Base-by-base conservation (phyloP, 1,284 basidiomycete species). In the Moesziomyces sp. region DNA sequence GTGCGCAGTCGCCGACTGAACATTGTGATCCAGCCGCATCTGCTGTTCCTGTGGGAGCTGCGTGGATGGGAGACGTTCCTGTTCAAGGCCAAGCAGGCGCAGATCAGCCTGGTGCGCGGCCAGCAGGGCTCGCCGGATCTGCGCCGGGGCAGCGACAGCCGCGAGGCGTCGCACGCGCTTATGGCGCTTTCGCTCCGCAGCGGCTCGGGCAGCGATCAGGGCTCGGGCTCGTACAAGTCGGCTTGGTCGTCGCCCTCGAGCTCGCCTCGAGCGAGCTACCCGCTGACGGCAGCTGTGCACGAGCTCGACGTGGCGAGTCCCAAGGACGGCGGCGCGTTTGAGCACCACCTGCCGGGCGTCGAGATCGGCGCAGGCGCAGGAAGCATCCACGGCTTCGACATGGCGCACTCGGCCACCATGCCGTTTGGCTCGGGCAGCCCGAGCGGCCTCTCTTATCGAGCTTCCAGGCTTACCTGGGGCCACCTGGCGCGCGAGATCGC, bases 1-100 rank as follows among this genome's bases (percentile, higher is more conserved):
- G 92, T 94, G 43, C 90, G 93, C 58, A 92, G 91, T 61, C 88
- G 93, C 42, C 86, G 92, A 42, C 87, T 94, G 50, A 92, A 84
- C 53, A 76, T 83, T 55, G 76, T 83, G 7, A 96, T 97, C 74
- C 94, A 97, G 86, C 94, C 94, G 18, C 96, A 96, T 79, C 91
- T 97, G 88, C 88, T 93, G 46, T 87, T 97, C 84, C 85, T 97
- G 84, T 97, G 95, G 86, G 96, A 97, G 84, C 87, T 97, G 38
- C 90, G 93, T 79, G 93, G 92, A 13, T 97, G 94, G 93, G 94
- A 97, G 85, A 62, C 68, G 24, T 76, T 53, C 58, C 56, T 83
- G 43, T 52, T 52, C 40, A 42, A 58, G 42, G 54, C 59, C 43
- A 63, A 72, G 60, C 56, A 54, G 45, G 48, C 45, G 13, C 61